Base-by-base conservation (phyloP, 257 asterid species). In the Coffea eugenioides region DNA sequence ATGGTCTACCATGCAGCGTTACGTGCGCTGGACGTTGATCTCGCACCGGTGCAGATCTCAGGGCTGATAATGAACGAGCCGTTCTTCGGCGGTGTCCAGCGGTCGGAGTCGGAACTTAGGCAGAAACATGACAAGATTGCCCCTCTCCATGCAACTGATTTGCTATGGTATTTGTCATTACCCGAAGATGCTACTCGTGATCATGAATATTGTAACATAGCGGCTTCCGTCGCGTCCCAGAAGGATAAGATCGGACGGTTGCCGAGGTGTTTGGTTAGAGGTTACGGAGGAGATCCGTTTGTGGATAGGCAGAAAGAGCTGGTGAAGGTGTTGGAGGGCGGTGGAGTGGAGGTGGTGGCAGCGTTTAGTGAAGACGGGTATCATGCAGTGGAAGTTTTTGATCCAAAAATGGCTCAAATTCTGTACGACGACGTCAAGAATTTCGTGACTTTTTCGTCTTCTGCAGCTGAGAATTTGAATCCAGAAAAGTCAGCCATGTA, bases 111-210 rank as follows among this genome's bases (percentile, higher is more conserved):
- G 12, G 95, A 93, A 80, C 83, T 87, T 65, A 81, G 77, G 52
- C 13, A 69, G 16, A 10, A 71, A 21, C 23, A 82, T 20, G 91
- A 93, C 71, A 77, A n/a, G 15, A 23, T 89, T 13, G 31, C 84
- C 41, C 92, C 97, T 5, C 76, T 87, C 80, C 89, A 88, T 21
- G 88, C 69, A 9, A 70, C 87, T 34, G 92, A 91, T 79, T 80
- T 88, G 76, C 25, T 91, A 88, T 93, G 97, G 97, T 72, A 84
- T 65, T 81, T 93, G n/a, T 88, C 92, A 20, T 83, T 93, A 87
- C 97, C 97, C 0, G 67, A 85, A 34, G 91, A 80, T 3, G 89
- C 86, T 9, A 87, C 87, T 73, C 85, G 94, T 45, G 89, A 86
- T 2, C 95, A 93, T 82, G 92, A 73, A 84, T 91, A 84, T 65